A percentile compares a stretch with the other conserved stretches of the same genome.
phyloP scores from a whole-genome alignment of 1,139 yeast genomes.

The Entelexis sorbosivorans region DNA sequence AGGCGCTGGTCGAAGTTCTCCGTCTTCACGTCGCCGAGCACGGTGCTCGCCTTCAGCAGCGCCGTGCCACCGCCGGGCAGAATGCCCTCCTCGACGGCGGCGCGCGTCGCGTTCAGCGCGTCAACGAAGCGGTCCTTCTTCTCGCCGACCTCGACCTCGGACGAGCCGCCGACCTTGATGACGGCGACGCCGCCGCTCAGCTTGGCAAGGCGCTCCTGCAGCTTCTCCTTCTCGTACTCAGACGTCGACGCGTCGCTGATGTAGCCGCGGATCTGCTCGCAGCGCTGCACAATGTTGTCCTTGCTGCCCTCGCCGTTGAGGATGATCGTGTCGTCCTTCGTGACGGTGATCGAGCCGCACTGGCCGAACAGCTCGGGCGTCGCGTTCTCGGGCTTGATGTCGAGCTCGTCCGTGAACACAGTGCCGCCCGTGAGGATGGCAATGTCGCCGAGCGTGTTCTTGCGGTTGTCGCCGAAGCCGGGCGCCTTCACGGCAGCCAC shows the following conservation, averaged over 20 bases:
- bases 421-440: constrained; percentile 97
- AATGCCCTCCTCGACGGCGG: constrained; percentile 99
- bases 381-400: constrained; percentile 93
- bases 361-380: constrained; percentile 86
- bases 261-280: constrained; percentile 89
- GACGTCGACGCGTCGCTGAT: constrained; percentile 62
- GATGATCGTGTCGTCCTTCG: constrained; percentile 94
- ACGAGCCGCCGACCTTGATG: constrained; percentile 93
- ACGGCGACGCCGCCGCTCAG: constrained; percentile 99
- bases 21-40: constrained; percentile 68
- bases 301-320: constrained; percentile 93
- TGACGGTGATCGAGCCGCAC: constrained; percentile 84
- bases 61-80: constrained; percentile 99
- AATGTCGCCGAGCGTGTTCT: constrained; percentile 93
- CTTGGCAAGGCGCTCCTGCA: constrained; percentile 97
- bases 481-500: constrained; percentile 99
- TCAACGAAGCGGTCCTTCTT: constrained; percentile 99
- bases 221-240: constrained; percentile 94
- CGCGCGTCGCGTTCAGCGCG: constrained; percentile 98
- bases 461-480: constrained; percentile 98
- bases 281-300: constrained; percentile 77
- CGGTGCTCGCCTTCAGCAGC: constrained; percentile 81
- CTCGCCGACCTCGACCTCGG: constrained; percentile 98
- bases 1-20: constrained; percentile 95
- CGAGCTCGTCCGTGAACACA: constrained; percentile 96